phyloP scores from a whole-genome alignment of 1,284 basidiomycete genomes.

The Rhodofomes roseus region DNA sequence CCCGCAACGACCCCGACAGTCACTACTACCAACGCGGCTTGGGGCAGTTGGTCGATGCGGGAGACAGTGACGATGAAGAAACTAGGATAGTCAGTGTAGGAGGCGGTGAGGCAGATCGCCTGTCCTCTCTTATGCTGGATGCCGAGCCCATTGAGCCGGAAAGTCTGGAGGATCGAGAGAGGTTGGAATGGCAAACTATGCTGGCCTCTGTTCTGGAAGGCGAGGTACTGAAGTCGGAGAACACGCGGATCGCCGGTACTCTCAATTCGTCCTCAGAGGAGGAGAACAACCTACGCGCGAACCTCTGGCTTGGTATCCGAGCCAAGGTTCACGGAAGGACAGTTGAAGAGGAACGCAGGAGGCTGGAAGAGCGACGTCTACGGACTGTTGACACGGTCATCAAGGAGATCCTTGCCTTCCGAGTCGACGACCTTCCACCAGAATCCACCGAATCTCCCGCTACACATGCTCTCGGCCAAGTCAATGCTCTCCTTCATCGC shows the following conservation, averaged over 20 bases:
- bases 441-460: constrained; percentile 40
- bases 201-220: constrained; percentile 89
- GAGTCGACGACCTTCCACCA: constrained; percentile 39
- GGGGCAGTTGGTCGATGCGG: constrained; percentile 66
- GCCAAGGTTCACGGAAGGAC: constrained; percentile 82
- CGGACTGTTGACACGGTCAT: constrained; percentile 81
- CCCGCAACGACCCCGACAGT: constrained; percentile 68
- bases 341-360: constrained; percentile 79
- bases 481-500: constrained; percentile 71
- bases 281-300: constrained; percentile 60
- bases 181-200: constrained; percentile 94
- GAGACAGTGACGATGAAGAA: constrained; percentile 77
- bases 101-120: constrained; percentile 46
- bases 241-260: constrained; percentile 79
- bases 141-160: constrained; percentile 57
- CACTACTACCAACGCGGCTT: constrained; percentile 72
- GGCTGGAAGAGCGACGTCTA: constrained; percentile 79
- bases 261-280: constrained; percentile 67
- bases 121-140: constrained; percentile 53
- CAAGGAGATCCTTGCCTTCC: constrained; percentile 79
- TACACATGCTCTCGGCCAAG: constrained; percentile 63
- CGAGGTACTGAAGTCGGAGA: constrained; percentile 91
- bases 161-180: constrained; percentile 71
- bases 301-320: constrained; percentile 89
- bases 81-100: constrained; percentile 35